Base-by-base conservation (phyloP, 257 asterid genomes). In the Salvia hispanica region DNA sequence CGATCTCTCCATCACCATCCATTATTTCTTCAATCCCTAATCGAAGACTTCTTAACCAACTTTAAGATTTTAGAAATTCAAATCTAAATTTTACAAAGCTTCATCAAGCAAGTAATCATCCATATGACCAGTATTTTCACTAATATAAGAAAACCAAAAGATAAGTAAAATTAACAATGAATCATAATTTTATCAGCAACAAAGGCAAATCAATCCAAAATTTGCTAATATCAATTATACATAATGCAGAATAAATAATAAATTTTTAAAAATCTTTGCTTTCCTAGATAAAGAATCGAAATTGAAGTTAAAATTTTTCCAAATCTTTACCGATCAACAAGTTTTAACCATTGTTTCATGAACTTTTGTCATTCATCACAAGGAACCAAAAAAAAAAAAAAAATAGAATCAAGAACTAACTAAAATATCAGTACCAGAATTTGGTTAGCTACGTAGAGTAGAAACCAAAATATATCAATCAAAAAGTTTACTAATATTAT, bases 1-100 rank as follows among this genome's bases (percentile, higher is more conserved):
- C 85, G 31, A 64, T 60, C 66, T 79, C 86, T 39, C 78, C 84
- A 62, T 80, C 84, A 58, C 76, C 80, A 57, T 78, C 77, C 80
- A 77, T 81, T 16, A 33, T 53, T 13, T 62, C 76, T 59, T 66
- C 48, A 48, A 67, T 67, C 72, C 54, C 69, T 54, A 52, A n/a
- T n/a, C 69, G 31, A 28, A 57, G 8, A 12, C 16, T 14, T 47
- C 47, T 64, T 33, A 18, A 40, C 9, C 39, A 4, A 28, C 11
- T 57, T 4, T 44, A 10, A 18, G 53, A 25, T 48, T 36, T 40
- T 15, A 57, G 31, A 54, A 55, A 66, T 28, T 59, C 33, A n/a
- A 43, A 58, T 25, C 4, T 28, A 72, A 66, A 37, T 3, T 21
- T 51, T 14, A 52, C 36, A 51, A 55, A 55, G 4, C 48, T 12